Base-by-base conservation (phyloP, 495 filamentous ascomycete genomes). In the Zalerion maritima region DNA sequence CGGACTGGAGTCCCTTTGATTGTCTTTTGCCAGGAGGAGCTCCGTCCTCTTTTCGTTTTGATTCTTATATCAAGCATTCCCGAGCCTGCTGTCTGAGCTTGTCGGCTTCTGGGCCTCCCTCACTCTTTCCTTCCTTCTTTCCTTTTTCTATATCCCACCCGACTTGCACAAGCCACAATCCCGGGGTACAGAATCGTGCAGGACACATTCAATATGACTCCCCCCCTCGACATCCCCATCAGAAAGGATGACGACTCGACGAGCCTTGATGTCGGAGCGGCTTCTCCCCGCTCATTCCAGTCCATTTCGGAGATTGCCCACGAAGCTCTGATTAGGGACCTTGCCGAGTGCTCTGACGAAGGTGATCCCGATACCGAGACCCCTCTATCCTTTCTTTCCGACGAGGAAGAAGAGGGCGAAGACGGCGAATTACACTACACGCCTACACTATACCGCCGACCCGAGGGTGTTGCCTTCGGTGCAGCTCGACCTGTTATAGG, bases 361-460 rank as follows among this genome's bases (percentile, higher is more conserved):
- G 64, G 63, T 11, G 49, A 41, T 18, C 35, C 36, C 19, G 38
- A 57, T 12, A 57, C 38, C 38, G 38, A 39, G 34, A 24, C 15
- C 19, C 16, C 8, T 8, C 5, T 29, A 38, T n/a, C 3, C 14
- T 4, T 21, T 18, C 36, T 20, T 4, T 41, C 36, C 23, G 56
- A 56, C n/a, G 60, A 62, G 27, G 65, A 62, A 12, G 64, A 67
- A 13, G 58, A 63, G 11, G 49, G 61, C 2, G 42, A 52, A 17
- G 60, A 54, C 5, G 55, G 34, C 11, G 25, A 54, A 16, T 40
- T 50, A 10, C 59, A 67, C 40, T 72, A 67, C 6, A 54, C 82
- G 57, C 67, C 73, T n/a, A 71, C 73, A 12, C 72, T 78, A 2
- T 81, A 83, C 44, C 66, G 72, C 5, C 65, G 76, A 16, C 78